Evolutionary conservation across 2,329 filamentous ascomycete species (phyloP).

Genomic region (Pseudocercospora ulei): DNA sequence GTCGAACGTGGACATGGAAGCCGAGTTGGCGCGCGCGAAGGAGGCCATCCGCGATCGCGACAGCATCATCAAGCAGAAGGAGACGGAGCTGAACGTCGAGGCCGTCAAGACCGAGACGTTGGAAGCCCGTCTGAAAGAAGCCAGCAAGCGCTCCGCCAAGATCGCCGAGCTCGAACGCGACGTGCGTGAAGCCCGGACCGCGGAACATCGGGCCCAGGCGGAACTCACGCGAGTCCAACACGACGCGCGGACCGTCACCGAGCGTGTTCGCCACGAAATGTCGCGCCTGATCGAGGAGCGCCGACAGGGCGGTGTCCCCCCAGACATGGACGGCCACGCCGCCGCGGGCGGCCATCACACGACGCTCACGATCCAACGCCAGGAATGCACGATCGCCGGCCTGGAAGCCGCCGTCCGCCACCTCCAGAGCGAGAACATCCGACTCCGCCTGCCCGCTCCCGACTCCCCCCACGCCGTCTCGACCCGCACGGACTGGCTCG

Average conservation of each 20-base stretch:
- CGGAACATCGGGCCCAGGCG: conserved; percentile 49
- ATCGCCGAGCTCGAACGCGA: conserved; percentile 54
- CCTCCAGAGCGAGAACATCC: conserved; percentile 57
- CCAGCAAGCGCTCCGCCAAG: conserved; percentile 62
- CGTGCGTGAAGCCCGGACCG: conserved; percentile 29
- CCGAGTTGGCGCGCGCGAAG: conserved; percentile 69
- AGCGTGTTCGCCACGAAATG: conserved; percentile 29
- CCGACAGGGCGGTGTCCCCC: conserved; percentile 38
- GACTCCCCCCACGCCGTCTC: conserved; percentile 17
- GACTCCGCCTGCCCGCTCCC: conserved; percentile 44
- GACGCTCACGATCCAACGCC: conserved; percentile 60
- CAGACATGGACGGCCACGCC: conserved; percentile 53
- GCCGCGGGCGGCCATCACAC: conserved; percentile 60
- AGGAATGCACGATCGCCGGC: conserved; percentile 55
- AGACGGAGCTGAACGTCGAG: conserved; percentile 75
- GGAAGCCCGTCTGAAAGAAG: conserved; percentile 76
- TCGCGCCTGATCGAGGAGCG: conserved; percentile 25
- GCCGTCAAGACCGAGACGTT: conserved; percentile 90
- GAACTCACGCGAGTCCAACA: conserved; percentile 25
- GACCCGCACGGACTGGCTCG: conserved; percentile 50
- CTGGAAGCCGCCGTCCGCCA: conserved; percentile 58
- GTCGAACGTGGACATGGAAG: conserved; percentile 70
- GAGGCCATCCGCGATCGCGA: conserved; percentile 72
- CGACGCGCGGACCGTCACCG: conserved; percentile 26
- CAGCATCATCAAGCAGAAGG: conserved; percentile 42